These are phyloP conservation scores for Colletotrichum cereale DNA, from an alignment of 2,329 filamentous ascomycete genomes.

Conservation along the genomic window DNA sequence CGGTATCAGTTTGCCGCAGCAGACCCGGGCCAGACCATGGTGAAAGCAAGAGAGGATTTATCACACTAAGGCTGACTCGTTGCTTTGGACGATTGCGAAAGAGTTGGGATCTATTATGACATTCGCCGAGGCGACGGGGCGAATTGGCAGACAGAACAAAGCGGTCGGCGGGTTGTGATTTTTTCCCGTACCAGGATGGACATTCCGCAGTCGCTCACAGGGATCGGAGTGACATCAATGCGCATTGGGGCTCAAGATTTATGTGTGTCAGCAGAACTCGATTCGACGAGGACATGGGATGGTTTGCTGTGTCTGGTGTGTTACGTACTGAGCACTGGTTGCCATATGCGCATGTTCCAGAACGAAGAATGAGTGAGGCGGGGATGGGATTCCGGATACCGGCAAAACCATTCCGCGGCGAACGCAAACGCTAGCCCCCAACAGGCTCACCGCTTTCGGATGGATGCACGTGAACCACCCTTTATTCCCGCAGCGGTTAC, in stretches of 20 bases:
- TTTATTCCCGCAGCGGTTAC: neutral
- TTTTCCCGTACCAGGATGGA: neutral
- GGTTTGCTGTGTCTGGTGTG: neutral
- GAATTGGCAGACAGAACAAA: neutral
- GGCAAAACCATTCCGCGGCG: slow-evolving; percentile 34
- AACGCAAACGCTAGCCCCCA: slow-evolving; percentile 12
- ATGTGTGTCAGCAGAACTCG: slow-evolving; percentile 38
- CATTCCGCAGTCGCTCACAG: slow-evolving; percentile 17
- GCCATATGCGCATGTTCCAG: too few relatives aligned
- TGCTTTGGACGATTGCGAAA: slow-evolving; percentile 24
- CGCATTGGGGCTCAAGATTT: slow-evolving; percentile 21
- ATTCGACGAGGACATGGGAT: slow-evolving; percentile 24
- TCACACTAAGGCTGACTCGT: slow-evolving; percentile 36
- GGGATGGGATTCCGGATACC: too few relatives aligned
- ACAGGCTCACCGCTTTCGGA: slow-evolving; percentile 21
- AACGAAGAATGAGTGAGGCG: slow-evolving; percentile 8
- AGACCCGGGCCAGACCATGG: slow-evolving; percentile 32
- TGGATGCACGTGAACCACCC: neutral
- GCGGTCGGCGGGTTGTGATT: slow-evolving; percentile 28
- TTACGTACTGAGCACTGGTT: slow-evolving; percentile 36
- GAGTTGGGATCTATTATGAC: slow-evolving; percentile 6
- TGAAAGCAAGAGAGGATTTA: slow-evolving; percentile 9
- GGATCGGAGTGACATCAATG: slow-evolving; percentile 36
- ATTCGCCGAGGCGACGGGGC: slow-evolving; percentile 13
- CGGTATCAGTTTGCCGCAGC: slow-evolving; percentile 23